A percentile compares a stretch with the other conserved stretches of the same genome.
phyloP scores from a whole-genome alignment of 768 basidiomycete species.

The Lepiota brunneoincarnata region DNA sequence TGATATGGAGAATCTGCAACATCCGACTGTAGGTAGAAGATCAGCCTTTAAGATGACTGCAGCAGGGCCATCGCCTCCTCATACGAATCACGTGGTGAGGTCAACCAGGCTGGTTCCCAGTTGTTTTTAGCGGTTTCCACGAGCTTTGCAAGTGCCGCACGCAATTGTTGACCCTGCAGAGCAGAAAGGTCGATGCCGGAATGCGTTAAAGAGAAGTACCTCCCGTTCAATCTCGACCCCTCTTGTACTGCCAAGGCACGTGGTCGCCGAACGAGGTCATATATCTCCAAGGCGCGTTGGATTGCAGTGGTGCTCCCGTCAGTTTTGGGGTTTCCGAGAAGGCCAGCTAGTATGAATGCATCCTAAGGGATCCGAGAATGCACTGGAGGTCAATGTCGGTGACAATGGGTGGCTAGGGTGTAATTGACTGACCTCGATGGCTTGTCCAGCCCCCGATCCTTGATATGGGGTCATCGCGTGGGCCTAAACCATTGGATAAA shows the following conservation, averaged over 20 bases:
- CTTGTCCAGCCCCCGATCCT: constrained; percentile 29
- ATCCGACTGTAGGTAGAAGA: too few species aligned
- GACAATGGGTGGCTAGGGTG: too few species aligned
- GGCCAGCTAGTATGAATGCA: constrained; percentile 41
- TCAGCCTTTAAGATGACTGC: constrained; percentile 11
- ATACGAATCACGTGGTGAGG: constrained; percentile 40
- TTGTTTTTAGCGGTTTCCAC: constrained; percentile 41
- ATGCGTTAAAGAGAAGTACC: constrained; percentile 37
- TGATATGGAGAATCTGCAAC: too few species aligned
- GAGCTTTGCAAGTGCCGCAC: constrained; percentile 34
- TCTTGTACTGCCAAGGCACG: constrained; percentile 35
- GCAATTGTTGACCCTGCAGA: constrained; percentile 24
- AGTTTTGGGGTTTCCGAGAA: constrained; percentile 45
- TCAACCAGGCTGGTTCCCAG: constrained; percentile 64
- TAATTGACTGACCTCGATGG: constrained; percentile 23
- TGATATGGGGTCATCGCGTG: constrained; percentile 32
- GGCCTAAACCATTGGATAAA: constrained; percentile 19
- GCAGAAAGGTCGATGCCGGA: constrained; percentile 28
- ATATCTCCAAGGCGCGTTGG: constrained; percentile 36
- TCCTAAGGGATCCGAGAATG: constrained; percentile 34
- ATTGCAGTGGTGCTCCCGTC: constrained; percentile 32
- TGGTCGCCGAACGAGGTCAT: constrained; percentile 50
- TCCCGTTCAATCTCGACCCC: constrained; percentile 38
- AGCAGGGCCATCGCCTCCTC: constrained; percentile 34
- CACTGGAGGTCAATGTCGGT: too few species aligned